Conservation (phyloP, 2,329 filamentous ascomycete genomes). For the Neofusicoccum parvum region DNA sequence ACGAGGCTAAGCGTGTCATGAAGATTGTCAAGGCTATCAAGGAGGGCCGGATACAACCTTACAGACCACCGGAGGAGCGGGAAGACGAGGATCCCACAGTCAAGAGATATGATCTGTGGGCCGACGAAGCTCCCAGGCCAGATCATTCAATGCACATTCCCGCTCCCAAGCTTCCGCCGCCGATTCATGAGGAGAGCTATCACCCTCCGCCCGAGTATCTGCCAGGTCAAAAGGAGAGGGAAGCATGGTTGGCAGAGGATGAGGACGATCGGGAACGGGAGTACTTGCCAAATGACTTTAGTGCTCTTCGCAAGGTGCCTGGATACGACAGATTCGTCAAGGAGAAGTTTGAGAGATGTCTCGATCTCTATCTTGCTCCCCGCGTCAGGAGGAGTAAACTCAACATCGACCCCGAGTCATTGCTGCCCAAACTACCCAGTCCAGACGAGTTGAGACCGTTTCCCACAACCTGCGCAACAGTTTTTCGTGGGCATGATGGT, state of each 20-base stretch:
- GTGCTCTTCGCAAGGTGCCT: conserved; percentile 85
- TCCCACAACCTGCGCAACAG: conserved; percentile 83
- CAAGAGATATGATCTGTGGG: conserved; percentile 88
- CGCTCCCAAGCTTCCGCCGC: conserved; percentile 88
- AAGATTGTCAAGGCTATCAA: conserved; percentile 95
- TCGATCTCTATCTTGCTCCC: conserved; percentile 94
- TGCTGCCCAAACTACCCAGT: conserved; percentile 89
- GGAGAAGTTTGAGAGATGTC: conserved; percentile 91
- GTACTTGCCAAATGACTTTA: conserved; percentile 80
- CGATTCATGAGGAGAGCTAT: conserved; percentile 93
- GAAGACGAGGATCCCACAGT: conserved; percentile 73
- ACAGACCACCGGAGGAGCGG: conserved; percentile 74
- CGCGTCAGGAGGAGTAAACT: conserved; percentile 89
- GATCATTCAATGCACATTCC: conserved; percentile 93
- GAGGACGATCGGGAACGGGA: conserved; percentile 90
- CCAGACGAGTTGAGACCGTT: conserved; percentile 94
- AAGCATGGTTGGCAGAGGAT: conserved; percentile 81
- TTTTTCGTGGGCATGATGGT: conserved; percentile 86
- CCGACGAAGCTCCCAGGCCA: conserved; percentile 79
- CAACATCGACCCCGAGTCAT: conserved; percentile 92
- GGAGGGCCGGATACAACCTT: conserved; percentile 90
- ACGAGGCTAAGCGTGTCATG: conserved; percentile 94
- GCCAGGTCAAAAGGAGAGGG: conserved; percentile 79
- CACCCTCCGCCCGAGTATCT: conserved; percentile 95
- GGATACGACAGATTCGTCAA: conserved; percentile 90